Evolutionary conservation across 805 yeast genomes (phyloP), one percentile per base, ranked within the genome.

Genomic region (Candida methanosorbosa): DNA sequence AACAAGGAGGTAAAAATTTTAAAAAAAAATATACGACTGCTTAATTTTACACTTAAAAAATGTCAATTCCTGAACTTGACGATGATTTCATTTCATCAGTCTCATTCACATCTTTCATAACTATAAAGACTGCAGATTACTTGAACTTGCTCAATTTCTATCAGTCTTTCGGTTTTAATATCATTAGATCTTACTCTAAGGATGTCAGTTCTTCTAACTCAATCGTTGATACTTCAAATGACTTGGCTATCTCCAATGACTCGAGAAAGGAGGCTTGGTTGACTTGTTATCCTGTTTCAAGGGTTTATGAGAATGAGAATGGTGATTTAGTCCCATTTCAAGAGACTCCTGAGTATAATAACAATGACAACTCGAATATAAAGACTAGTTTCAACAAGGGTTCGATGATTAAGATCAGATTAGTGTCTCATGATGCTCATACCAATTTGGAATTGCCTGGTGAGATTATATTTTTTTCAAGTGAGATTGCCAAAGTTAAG

Each of bases 191-290:
- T 45, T 81, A 66, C 54, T 64, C 77, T 40, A 78, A 79, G 42
- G 71, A 62, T 52, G 61, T 65, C 40, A 56, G 61, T 36, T 5
- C 4, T n/a, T 4, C 18, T 9, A 56, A 40, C 38, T n/a, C n/a
- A n/a, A n/a, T n/a, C n/a, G n/a, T n/a, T n/a, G n/a, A n/a, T n/a
- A 54, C 44, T 27, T 57, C 40, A 12, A 32, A 41, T 41, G 59
- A 41, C 45, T 53, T 64, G 13, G 54, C 61, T 30, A 62, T 81
- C 30, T 70, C 85, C 8, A 65, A 63, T 37, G 85, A 80, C 42
- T 80, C 88, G 1, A 49, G 78, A 33, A 70, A 66, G 42, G 94
- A 82, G 56, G 56, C 73, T 20, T 82, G 94, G 94, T 52, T 82
- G 31, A 83, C 80, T 53, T 61, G 77, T 17, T 80, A 75, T 53